phyloP scores from a whole-genome alignment of 2,329 filamentous ascomycete species.

The Microascus cirrosus region DNA sequence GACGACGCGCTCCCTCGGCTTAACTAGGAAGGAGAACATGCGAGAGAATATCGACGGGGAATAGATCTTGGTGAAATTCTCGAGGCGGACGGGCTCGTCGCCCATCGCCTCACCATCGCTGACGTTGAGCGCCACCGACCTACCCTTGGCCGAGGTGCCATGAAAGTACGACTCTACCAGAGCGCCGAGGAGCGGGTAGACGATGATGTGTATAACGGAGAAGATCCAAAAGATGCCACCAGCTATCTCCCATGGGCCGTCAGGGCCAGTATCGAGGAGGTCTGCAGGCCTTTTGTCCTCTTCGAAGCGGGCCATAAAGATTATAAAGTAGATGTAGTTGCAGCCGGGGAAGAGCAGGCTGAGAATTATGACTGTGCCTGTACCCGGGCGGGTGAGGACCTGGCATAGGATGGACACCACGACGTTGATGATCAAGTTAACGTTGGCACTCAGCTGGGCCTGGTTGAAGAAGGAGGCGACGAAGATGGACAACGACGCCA shows the following conservation, averaged over 20 bases:
- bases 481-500: conserved; percentile 72
- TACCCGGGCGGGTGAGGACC: conserved; percentile 51
- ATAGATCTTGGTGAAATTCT: conserved; percentile 70
- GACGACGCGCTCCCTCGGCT: conserved; percentile 53
- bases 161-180: conserved; percentile 64
- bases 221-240: conserved; percentile 73
- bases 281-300: conserved; percentile 46
- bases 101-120: conserved; percentile 12
- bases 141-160: conserved; percentile 56
- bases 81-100: conserved; percentile 53
- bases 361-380: conserved; percentile 55
- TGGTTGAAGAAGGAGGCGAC: conserved; percentile 77
- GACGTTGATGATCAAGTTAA: conserved; percentile 59
- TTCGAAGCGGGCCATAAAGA: conserved; percentile 69
- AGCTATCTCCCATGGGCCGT: conserved; percentile 56
- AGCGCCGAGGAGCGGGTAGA: conserved; percentile 66
- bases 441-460: conserved; percentile 79
- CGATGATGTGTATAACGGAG: conserved; percentile 63
- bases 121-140: conserved; percentile 15
- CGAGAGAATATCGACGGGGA: conserved; percentile 50
- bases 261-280: conserved; percentile 49
- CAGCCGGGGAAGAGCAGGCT: conserved; percentile 76
- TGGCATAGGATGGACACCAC: conserved; percentile 76
- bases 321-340: conserved; percentile 74
- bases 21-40: conserved; percentile 31